phyloP scores from a whole-genome alignment of 768 basidiomycete genomes.

The Vararia minispora region DNA sequence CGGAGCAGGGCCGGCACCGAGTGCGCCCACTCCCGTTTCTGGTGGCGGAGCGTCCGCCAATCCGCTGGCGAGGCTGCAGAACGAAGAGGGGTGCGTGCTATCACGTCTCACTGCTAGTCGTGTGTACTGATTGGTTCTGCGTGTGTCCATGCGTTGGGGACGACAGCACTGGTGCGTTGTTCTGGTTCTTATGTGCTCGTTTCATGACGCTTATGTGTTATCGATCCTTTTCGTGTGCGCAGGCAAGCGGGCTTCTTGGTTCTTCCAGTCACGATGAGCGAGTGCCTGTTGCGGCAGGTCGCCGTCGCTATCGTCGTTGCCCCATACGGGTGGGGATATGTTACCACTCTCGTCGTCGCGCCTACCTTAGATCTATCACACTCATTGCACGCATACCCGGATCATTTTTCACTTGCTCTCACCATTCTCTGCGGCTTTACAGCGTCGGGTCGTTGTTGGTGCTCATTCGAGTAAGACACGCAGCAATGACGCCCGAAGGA shows the following conservation, averaged over 20 bases:
- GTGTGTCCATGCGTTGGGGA: conserved; percentile 11
- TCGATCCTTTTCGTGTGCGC: conserved; percentile 1
- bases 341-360: conserved; percentile 15
- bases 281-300: conserved; percentile 6
- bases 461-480: conserved; percentile 14
- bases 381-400: conserved; percentile 17
- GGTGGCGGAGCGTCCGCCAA: conserved; percentile 42
- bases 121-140: conserved; percentile 1
- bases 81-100: conserved; percentile 57
- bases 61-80: conserved; percentile 64
- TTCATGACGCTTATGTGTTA: conserved; percentile 7
- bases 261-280: conserved; percentile 71
- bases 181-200: not conserved
- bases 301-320: not conserved
- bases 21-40: conserved; percentile 29
- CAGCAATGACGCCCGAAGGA: conserved; percentile 5
- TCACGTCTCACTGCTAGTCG: not conserved
- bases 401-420: conserved; percentile 4
- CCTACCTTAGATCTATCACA: conserved; percentile 21
- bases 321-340: not conserved
- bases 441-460: too few relatives aligned
- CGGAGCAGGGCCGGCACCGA: conserved; percentile 38
- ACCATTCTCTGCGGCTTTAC: too few relatives aligned
- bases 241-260: conserved; percentile 82
- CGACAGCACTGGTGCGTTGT: conserved; percentile 12